Conservation (phyloP, 2,329 filamentous ascomycete genomes). For the Diaporthe citri region DNA sequence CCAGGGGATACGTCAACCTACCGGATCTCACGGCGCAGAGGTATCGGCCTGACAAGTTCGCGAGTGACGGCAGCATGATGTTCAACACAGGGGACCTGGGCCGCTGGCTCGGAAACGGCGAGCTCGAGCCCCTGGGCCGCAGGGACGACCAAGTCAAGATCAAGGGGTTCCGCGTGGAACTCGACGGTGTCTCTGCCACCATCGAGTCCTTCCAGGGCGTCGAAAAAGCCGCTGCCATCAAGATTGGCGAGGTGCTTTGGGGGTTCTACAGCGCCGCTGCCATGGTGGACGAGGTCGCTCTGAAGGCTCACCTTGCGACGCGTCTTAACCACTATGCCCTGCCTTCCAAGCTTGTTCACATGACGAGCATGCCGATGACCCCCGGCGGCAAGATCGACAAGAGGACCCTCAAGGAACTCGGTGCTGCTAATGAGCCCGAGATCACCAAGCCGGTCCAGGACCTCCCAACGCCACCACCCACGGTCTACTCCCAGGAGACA, state of each 20-base stretch:
- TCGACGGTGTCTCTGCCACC: constrained; percentile 68
- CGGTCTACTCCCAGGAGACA: constrained; percentile 12
- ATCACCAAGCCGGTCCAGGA: constrained; percentile 42
- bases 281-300: constrained; percentile 50
- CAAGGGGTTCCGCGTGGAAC: constrained; percentile 72
- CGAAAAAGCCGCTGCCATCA: constrained; percentile 60
- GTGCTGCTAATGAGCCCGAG: constrained; percentile 9
- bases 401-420: constrained; percentile 52
- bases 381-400: constrained; percentile 70
- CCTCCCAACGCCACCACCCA: constrained; percentile 19
- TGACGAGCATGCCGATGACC: constrained; percentile 62
- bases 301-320: constrained; percentile 56
- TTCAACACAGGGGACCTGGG: constrained; percentile 73
- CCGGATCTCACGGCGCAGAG: constrained; percentile 62
- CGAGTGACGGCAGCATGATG: constrained; percentile 65
- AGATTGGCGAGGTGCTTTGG: constrained; percentile 62
- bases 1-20: constrained; percentile 67
- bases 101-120: constrained; percentile 65
- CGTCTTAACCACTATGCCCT: constrained; percentile 68
- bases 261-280: constrained; percentile 60
- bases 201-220: constrained; percentile 61
- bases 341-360: constrained; percentile 58
- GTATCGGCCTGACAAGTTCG: constrained; percentile 65
- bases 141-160: constrained; percentile 74
- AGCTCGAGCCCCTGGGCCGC: constrained; percentile 67